Percentiles rank a stretch among this genome's conserved stretches.
These are phyloP conservation scores for Hymenoscyphus repandus DNA, from an alignment of 2,329 filamentous ascomycete genomes.

Conservation along the genomic window DNA sequence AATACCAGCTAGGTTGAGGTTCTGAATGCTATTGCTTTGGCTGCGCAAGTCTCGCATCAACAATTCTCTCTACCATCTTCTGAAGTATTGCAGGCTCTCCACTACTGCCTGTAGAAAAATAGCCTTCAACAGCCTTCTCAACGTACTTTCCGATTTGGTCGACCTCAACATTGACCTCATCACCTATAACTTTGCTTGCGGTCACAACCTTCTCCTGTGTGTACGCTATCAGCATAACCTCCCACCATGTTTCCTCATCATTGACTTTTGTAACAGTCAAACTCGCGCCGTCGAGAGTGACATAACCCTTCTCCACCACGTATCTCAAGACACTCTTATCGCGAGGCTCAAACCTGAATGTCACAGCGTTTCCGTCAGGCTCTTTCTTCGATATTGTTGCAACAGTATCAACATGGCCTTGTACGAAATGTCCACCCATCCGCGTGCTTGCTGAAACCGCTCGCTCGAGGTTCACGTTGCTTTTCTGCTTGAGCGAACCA, in stretches of 20 bases:
- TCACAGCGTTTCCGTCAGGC: slow-evolving; percentile 85
- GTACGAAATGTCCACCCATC: slow-evolving; percentile 97
- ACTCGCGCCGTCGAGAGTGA: slow-evolving; percentile 90
- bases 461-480: slow-evolving; percentile 85
- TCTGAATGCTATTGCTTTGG: slow-evolving; percentile 8
- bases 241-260: slow-evolving; percentile 76
- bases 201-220: slow-evolving; percentile 82
- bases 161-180: slow-evolving; percentile 34
- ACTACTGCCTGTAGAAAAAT: slow-evolving; percentile 56
- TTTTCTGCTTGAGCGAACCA: slow-evolving; percentile 61
- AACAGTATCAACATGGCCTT: slow-evolving; percentile 92
- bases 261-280: slow-evolving; percentile 85
- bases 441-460: slow-evolving; percentile 86
- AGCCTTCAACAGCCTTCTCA: slow-evolving; percentile 82
- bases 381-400: slow-evolving; percentile 68
- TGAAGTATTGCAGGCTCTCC: slow-evolving; percentile 55
- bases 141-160: slow-evolving; percentile 67
- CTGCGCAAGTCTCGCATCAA: slow-evolving; percentile 58
- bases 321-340: slow-evolving; percentile 70
- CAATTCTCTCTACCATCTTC: slow-evolving; percentile 68
- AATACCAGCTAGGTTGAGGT: neutral
- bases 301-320: slow-evolving; percentile 93
- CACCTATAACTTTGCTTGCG: slow-evolving; percentile 32
- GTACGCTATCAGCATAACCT: slow-evolving; percentile 97
- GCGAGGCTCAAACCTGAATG: slow-evolving; percentile 73